Base-by-base conservation (phyloP, 345 rosid species). In the Gossypium australe region DNA sequence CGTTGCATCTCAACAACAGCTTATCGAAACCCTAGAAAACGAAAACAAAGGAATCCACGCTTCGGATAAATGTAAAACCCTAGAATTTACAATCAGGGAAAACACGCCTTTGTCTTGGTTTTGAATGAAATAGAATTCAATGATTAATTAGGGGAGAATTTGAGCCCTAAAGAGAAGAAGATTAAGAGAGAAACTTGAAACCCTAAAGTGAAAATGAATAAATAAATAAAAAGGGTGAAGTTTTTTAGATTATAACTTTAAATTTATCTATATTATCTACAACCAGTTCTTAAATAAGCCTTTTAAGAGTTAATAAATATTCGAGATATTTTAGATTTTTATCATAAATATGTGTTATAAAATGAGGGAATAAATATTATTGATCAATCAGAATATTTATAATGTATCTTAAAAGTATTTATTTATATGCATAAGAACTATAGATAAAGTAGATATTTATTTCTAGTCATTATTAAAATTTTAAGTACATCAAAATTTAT, bases 1-100 rank as follows among this genome's bases (percentile, higher is more conserved):
- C 25, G 70, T 57, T 64, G 86, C 94, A 91, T 89, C 89, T 78
- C 75, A 69, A 55, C 69, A 63, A 56, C 71, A 70, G 61, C 71
- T 4, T 49, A 81, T 56, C 59, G 62, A 55, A 72, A 67, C 78
- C 79, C 76, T 59, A 67, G 29, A 72, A 38, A 43, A 6, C n/a
- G 3, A 25, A 43, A 59, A 9, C 34, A 53, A 70, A 17, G 5
- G 22, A 29, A 17, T 41, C 51, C 22, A 55, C n/a, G n/a, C 11
- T 48, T 60, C 11, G 17, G 25, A 27, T 7, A 5, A 38, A 34
- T 6, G 1, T 11, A 14, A 47, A 73, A 48, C 52, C 76, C 55
- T 17, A 11, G 9, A 63, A 61, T 27, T 48, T 9, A 45, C 55
- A 47, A 72, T 59, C 12, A 5, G 57, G 56, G 38, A 41, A 47